phyloP scores from a whole-genome alignment of 2,329 filamentous ascomycete genomes.

The Clarireedia monteithiana region DNA sequence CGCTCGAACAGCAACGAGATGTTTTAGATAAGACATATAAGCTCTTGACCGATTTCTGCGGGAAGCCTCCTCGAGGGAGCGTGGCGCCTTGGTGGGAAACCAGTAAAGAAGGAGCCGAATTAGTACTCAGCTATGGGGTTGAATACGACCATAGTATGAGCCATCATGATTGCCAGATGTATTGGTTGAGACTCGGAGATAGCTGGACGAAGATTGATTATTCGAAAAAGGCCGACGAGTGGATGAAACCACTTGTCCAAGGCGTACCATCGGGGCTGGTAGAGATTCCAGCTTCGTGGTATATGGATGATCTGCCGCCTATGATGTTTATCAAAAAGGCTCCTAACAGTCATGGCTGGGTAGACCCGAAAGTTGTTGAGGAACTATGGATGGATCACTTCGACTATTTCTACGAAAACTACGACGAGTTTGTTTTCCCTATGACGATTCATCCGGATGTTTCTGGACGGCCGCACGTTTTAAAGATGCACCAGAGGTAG shows the following conservation, averaged over 20 bases:
- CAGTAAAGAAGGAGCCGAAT: slow-evolving; percentile 56
- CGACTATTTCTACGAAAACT: slow-evolving; percentile 68
- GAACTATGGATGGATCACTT: slow-evolving; percentile 44
- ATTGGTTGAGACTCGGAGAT: slow-evolving; percentile 56
- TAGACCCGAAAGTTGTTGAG: slow-evolving; percentile 43
- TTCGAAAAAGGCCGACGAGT: slow-evolving; percentile 49
- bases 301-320: slow-evolving; percentile 54
- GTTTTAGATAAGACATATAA: slow-evolving; percentile 68
- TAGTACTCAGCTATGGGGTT: slow-evolving; percentile 58
- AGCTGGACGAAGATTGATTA: slow-evolving; percentile 64
- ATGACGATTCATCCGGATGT: slow-evolving; percentile 73
- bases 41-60: slow-evolving; percentile 62
- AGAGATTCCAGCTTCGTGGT: slow-evolving; percentile 58
- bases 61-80: slow-evolving; percentile 63
- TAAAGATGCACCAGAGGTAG: slow-evolving; percentile 63
- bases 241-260: slow-evolving; percentile 58
- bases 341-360: slow-evolving; percentile 54
- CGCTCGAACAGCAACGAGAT: slow-evolving; percentile 64
- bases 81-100: slow-evolving; percentile 74
- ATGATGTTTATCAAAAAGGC: slow-evolving; percentile 68
- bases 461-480: slow-evolving; percentile 60
- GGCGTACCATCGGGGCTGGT: slow-evolving; percentile 55
- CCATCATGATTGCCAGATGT: slow-evolving; percentile 57
- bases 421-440: slow-evolving; percentile 70
- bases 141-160: slow-evolving; percentile 64